Conservation (phyloP, 768 basidiomycete genomes). For the Kwoniella mangroviensis region DNA sequence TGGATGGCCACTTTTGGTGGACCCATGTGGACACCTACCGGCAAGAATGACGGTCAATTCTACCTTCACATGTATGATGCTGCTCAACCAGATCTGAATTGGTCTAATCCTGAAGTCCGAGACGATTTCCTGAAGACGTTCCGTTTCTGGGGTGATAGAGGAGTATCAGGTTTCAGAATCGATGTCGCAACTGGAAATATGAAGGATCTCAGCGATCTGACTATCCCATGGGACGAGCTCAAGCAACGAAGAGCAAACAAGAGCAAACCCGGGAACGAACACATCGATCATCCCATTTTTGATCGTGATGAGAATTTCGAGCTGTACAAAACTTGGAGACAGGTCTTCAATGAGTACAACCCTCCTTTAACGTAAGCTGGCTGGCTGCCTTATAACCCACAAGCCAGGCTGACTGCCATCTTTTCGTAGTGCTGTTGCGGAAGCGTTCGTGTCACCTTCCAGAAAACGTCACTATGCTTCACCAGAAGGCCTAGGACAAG, state of each 20-base stretch:
- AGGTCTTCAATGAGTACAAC: constrained; percentile 48
- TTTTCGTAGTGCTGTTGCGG: constrained; percentile 39
- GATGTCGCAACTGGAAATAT: constrained; percentile 44
- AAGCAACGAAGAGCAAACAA: constrained; percentile 22
- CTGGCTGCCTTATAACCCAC: not conserved
- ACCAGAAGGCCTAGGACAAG: constrained; percentile 42
- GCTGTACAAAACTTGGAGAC: constrained; percentile 45
- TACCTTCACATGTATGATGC: constrained; percentile 46
- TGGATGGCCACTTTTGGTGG: constrained; percentile 47
- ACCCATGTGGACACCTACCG: constrained; percentile 42
- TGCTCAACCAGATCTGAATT: constrained; percentile 49
- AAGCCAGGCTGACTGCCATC: too few relatives aligned
- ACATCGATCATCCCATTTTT: constrained; percentile 31
- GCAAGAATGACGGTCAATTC: constrained; percentile 40
- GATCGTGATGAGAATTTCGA: constrained; percentile 44
- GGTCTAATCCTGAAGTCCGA: constrained; percentile 42
- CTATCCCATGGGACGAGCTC: constrained; percentile 29
- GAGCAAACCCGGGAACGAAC: constrained; percentile 25
- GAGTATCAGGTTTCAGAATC: constrained; percentile 46
- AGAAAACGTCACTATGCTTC: constrained; percentile 42
- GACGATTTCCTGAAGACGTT: constrained; percentile 45
- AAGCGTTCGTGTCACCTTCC: constrained; percentile 42
- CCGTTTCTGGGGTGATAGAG: constrained; percentile 46
- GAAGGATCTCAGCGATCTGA: constrained; percentile 36
- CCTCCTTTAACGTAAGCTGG: constrained; percentile 47